phyloP scores from a whole-genome alignment of 768 basidiomycete species.

The Amanita polypyramis region DNA sequence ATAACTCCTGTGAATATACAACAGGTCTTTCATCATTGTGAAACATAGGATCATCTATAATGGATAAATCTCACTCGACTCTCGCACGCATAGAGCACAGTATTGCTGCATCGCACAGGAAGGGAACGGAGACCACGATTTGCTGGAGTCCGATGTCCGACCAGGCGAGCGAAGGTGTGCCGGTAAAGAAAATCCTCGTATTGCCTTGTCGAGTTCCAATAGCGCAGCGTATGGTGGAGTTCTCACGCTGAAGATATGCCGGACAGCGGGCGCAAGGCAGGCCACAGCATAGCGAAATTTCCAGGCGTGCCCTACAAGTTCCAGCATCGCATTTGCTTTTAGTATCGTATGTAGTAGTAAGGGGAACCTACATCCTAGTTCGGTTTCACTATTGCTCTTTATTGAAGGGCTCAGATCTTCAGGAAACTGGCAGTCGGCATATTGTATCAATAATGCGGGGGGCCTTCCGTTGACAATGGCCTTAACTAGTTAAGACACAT shows the following conservation, averaged over 20 bases:
- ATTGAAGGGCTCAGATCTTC: constrained; percentile 27
- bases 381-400: constrained; percentile 22
- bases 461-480: constrained; percentile 42
- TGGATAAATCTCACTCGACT: constrained; percentile 30
- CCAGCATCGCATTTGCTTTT: neutral
- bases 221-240: constrained; percentile 31
- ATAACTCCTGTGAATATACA: constrained; percentile 39
- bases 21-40: constrained; percentile 20
- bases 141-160: constrained; percentile 17
- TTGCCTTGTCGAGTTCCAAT: constrained; percentile 37
- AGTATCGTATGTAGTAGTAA: neutral
- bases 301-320: constrained; percentile 29
- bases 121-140: constrained; percentile 30
- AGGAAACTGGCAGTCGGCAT: constrained; percentile 43
- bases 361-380: constrained; percentile 31
- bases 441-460: constrained; percentile 31
- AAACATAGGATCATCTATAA: neutral
- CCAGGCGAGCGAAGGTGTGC: constrained; percentile 30
- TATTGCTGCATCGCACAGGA: constrained; percentile 35
- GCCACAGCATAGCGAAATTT: constrained; percentile 33
- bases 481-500: constrained; percentile 16
- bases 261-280: constrained; percentile 32
- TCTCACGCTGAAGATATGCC: constrained; percentile 29
- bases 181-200: constrained; percentile 40
- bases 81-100: constrained; percentile 26